Evolutionary conservation across 2,329 filamentous ascomycete species (phyloP), one percentile per base, ranked within the genome.

Genomic region (Botrytis deweyae): DNA sequence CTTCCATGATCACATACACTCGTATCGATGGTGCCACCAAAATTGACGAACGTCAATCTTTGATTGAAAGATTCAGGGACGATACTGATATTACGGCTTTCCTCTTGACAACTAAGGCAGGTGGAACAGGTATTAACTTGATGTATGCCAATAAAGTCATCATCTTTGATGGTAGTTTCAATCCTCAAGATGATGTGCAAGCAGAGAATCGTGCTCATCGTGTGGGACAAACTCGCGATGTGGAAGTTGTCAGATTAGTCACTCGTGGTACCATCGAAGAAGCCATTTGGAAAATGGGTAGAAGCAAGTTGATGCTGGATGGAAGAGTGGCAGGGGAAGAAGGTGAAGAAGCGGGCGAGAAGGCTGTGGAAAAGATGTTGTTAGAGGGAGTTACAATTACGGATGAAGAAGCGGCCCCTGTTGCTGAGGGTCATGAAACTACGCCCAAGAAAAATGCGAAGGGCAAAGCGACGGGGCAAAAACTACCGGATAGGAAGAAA

Each of bases 111-210:
- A 99, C 96, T 0, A 95, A 94, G 75, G 95, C 95, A 0, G 96
- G 96, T 70, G 96, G 96, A n/a, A 96, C 95, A 0, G 96, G 96
- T 59, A 97, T 99, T 84, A 99, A 99, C 82, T 84, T 99, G 72
- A 96, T 95, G 12, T 93, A 92, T 52, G 96, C 96, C 7, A 98
- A 98, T 85, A 98, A 98, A 83, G 95, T 99, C 78, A 90, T 99
- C 83, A 96, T 99, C 80, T 98, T 98, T 81, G 96, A 99, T 83
- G 92, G 93, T 76, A 93, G 91, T n/a, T 97, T 98, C 84, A 99
- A 99, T 79, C 96, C 96, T 0, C 96, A 99, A 81, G 95, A 98
- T 78, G 96, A 99, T 81, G 91, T 97, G n/a, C 96, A 99, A 82
- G 96, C 96, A 0, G 96, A 98, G 85, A 98, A 99, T 82, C 91